Evolutionary conservation across 805 yeast species (phyloP), one percentile per base, ranked within the genome.

Genomic region (Allodekkera sacchari): DNA sequence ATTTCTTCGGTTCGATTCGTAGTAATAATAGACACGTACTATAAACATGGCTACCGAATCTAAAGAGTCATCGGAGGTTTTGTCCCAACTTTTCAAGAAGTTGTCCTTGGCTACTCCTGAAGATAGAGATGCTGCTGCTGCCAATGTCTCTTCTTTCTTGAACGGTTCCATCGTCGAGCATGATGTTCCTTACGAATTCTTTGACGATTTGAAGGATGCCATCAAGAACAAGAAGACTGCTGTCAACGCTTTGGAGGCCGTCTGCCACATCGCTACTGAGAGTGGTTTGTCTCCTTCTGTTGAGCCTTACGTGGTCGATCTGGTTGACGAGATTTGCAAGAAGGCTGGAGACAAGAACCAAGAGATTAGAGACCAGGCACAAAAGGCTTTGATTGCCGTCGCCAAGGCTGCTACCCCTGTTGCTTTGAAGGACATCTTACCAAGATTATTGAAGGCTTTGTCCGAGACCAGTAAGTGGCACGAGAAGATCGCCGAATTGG

Each of bases 111-210:
- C 97, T 54, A 58, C 82, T 50, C 63, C 78, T 37, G 96, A 85
- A 54, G 79, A 77, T 59, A 77, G 88, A 63, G 77, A 74, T 42
- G 77, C 74, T 58, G 88, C 94, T 60, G 92, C 96, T 57, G 62
- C 81, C 53, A 84, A 83, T 60, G 83, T 92, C 53, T 76, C 97
- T 46, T 74, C 92, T 42, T 88, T 92, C 74, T 74, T 92, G 65
- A 89, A 89, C 68, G 94, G 96, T 50, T 83, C 89, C 58, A 87
- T 88, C 67, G 88, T 89, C 62, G 98, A 92, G 72, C 97, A 92
- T 66, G 97, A 89, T 68, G 92, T 87, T 48, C 97, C 99, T 55
- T 78, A 68, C 55, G 77, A 74, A 54, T 87, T 89, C 75, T 84
- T 89, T 64, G 64, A 63, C 43, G 74, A 80, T 61, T 75, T 92